Evolutionary conservation across 306 rosid species (phyloP).

Genomic region (Castanospermum australe): DNA sequence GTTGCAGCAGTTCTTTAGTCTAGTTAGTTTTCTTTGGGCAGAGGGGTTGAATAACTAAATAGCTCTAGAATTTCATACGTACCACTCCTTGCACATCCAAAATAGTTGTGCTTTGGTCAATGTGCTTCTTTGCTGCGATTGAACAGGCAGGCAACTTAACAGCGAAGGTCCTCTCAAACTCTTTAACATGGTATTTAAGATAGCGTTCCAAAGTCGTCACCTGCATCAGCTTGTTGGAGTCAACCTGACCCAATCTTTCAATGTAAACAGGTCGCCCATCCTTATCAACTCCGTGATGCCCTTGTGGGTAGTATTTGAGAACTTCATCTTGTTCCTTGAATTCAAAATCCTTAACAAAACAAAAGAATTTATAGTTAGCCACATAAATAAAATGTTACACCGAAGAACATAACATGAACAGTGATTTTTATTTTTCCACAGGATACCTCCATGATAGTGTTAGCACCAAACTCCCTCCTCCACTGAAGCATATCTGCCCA

Average conservation of each 20-base stretch:
- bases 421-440: neutral
- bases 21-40: neutral
- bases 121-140: slow-evolving; percentile 82
- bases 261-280: slow-evolving; percentile 89
- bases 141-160: slow-evolving; percentile 88
- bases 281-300: slow-evolving; percentile 91
- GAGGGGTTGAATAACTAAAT: neutral
- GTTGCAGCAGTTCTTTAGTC: neutral
- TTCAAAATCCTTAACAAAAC: slow-evolving; percentile 68
- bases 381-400: neutral
- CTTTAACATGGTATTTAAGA: slow-evolving; percentile 76
- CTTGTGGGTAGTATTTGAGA: slow-evolving; percentile 90
- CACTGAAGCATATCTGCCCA: slow-evolving; percentile 94
- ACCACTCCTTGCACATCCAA: slow-evolving; percentile 99
- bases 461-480: slow-evolving; percentile 87
- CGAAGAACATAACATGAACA: neutral
- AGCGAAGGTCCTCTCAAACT: slow-evolving; percentile 80
- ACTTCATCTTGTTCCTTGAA: slow-evolving; percentile 82
- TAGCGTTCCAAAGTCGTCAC: slow-evolving; percentile 91
- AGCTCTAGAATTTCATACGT: neutral
- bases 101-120: slow-evolving; percentile 93
- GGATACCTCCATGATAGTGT: slow-evolving; percentile 87
- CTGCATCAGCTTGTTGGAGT: slow-evolving; percentile 77
- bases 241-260: slow-evolving; percentile 85
- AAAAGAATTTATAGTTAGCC: neutral